Evolutionary conservation across 2,329 filamentous ascomycete genomes (phyloP).

Genomic region (Ophioceras dolichostomum): DNA sequence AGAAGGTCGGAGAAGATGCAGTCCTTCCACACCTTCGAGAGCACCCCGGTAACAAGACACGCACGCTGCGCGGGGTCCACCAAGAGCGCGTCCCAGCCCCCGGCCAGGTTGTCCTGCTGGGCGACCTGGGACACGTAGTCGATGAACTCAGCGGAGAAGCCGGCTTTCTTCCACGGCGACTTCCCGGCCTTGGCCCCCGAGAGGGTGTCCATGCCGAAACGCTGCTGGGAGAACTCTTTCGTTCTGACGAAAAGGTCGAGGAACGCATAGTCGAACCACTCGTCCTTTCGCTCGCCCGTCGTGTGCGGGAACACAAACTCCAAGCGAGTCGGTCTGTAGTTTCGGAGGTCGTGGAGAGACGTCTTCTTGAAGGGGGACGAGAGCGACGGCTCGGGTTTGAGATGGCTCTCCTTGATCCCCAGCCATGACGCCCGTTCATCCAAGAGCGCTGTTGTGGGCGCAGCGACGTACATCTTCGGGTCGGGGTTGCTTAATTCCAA

Average conservation of each 20-base stretch:
- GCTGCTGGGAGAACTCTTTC: slow-evolving; percentile 11
- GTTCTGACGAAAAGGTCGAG: slow-evolving; percentile 14
- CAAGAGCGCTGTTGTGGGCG: too few relatives aligned
- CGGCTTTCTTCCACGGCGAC: slow-evolving; percentile 10
- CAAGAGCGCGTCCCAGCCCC: slow-evolving; percentile 22
- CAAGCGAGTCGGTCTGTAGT: slow-evolving; percentile 10
- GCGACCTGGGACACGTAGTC: slow-evolving; percentile 19
- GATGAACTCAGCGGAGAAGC: slow-evolving; percentile 18
- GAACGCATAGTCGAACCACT: slow-evolving; percentile 16
- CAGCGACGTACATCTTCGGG: too few relatives aligned
- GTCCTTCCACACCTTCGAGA: slow-evolving; percentile 24
- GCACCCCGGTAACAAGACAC: slow-evolving; percentile 21
- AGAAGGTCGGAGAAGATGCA: slow-evolving; percentile 24
- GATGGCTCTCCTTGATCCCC: not conserved
- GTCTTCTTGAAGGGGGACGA: not conserved
- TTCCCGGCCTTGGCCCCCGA: slow-evolving; percentile 1
- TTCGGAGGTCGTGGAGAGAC: slow-evolving; percentile 4
- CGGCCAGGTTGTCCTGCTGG: slow-evolving; percentile 18
- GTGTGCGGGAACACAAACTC: slow-evolving; percentile 9
- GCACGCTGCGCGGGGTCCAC: slow-evolving; percentile 14
- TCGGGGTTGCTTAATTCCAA: too few relatives aligned
- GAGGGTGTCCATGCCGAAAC: slow-evolving; percentile 14
- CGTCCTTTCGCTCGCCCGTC: slow-evolving; percentile 7
- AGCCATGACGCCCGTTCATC: not conserved
- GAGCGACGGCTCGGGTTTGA: not conserved